Evolutionary conservation across 2,329 filamentous ascomycete species (phyloP).

Genomic region (Dactylellina drechsleri): DNA sequence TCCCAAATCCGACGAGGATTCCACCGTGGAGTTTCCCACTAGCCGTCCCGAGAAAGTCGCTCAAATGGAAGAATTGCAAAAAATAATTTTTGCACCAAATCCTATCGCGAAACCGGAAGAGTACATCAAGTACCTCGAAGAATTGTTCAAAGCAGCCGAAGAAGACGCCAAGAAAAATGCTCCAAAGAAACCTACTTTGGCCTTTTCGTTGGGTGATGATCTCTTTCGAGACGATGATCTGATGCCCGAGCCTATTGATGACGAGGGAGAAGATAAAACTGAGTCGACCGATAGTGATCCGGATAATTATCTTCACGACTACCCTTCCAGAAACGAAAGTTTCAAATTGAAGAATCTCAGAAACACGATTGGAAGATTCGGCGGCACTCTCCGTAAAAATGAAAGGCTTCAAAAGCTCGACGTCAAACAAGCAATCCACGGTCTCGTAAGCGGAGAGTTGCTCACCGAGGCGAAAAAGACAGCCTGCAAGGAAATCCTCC

Average conservation of each 20-base stretch:
- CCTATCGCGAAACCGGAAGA: slow-evolving; percentile 39
- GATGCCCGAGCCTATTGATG: background rate
- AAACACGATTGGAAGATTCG: slow-evolving; percentile 43
- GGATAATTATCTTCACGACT: slow-evolving; percentile 22
- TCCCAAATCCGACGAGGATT: slow-evolving; percentile 47
- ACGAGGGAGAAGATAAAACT: slow-evolving; percentile 4
- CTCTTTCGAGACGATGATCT: background rate
- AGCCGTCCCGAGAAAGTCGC: slow-evolving; percentile 43
- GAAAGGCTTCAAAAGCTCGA: slow-evolving; percentile 5
- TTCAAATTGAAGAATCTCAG: slow-evolving; percentile 34
- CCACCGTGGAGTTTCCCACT: slow-evolving; percentile 10
- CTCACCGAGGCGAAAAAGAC: slow-evolving; percentile 52
- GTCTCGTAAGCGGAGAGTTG: slow-evolving; percentile 43
- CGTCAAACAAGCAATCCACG: slow-evolving; percentile 52
- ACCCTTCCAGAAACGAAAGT: background rate
- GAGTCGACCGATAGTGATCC: slow-evolving; percentile 8
- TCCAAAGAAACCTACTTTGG: background rate
- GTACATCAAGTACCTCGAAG: slow-evolving; percentile 35
- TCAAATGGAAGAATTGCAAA: slow-evolving; percentile 45
- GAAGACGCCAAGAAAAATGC: slow-evolving; percentile 25
- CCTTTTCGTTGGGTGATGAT: background rate
- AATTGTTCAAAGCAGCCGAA: slow-evolving; percentile 30
- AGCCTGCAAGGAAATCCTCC: slow-evolving; percentile 49
- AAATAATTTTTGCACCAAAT: slow-evolving; percentile 42
- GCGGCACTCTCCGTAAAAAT: slow-evolving; percentile 33